Percentiles rank a stretch among this genome's conserved stretches.
Evolutionary conservation across 148 eudicot species (phyloP).

Genomic region (Vaccinium corymbosum): DNA sequence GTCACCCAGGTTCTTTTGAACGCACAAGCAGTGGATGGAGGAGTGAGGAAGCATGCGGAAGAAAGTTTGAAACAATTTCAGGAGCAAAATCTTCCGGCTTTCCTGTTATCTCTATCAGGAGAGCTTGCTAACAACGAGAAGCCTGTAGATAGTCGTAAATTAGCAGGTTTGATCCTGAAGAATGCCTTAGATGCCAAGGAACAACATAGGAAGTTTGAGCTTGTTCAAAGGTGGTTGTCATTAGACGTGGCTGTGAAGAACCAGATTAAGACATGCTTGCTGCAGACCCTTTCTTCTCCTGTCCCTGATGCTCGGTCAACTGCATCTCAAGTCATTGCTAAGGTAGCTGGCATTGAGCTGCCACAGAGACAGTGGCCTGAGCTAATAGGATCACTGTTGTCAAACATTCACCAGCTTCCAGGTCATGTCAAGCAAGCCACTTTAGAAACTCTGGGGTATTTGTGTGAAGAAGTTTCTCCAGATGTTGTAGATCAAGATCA

Average conservation of each 20-base stretch:
- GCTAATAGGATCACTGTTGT: constrained; percentile 60
- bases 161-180: constrained; percentile 84
- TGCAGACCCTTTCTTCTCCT: constrained; percentile 77
- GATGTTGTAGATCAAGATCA: constrained; percentile 92
- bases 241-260: constrained; percentile 68
- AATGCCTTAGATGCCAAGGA: constrained; percentile 97
- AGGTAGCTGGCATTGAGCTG: constrained; percentile 91
- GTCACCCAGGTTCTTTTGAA: constrained; percentile 82
- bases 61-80: constrained; percentile 77
- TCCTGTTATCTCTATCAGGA: constrained; percentile 75
- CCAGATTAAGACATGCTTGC: constrained; percentile 76
- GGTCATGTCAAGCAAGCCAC: constrained; percentile 93
- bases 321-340: constrained; percentile 94
- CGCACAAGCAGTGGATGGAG: constrained; percentile 84
- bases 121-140: constrained; percentile 86
- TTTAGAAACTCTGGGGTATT: constrained; percentile 82
- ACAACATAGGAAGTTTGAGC: constrained; percentile 85
- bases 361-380: constrained; percentile 98
- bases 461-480: constrained; percentile 94
- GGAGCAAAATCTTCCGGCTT: constrained; percentile 79
- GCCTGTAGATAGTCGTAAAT: constrained; percentile 79
- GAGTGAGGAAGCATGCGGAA: constrained; percentile 83
- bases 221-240: constrained; percentile 81
- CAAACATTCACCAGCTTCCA: constrained; percentile 78
- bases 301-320: constrained; percentile 86